These are phyloP conservation scores for Aspergillus sp. DNA, from an alignment of 2,329 filamentous ascomycete genomes.

Conservation along the genomic window DNA sequence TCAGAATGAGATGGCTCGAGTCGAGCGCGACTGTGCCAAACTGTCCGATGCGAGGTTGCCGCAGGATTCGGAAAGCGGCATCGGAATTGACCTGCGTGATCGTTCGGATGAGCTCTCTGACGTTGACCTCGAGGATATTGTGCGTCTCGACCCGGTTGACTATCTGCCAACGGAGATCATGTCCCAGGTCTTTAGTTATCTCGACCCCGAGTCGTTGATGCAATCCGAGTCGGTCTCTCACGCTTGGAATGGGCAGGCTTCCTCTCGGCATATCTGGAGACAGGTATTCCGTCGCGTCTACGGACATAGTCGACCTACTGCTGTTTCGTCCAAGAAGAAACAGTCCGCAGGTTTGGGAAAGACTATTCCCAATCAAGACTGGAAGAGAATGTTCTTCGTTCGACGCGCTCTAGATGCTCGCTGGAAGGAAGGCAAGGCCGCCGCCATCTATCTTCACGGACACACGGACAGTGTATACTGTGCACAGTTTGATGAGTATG, in stretches of 20 bases:
- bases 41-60: constrained; percentile 31
- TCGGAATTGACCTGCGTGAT: constrained; percentile 46
- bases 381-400: constrained; percentile 80
- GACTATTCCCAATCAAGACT: constrained; percentile 65
- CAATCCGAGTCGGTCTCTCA: constrained; percentile 57
- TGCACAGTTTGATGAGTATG: constrained; percentile 93
- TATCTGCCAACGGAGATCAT: constrained; percentile 60
- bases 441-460: constrained; percentile 84
- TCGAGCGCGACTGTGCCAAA: constrained; percentile 31
- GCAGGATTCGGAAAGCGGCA: constrained; percentile 50
- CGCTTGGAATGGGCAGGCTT: constrained; percentile 56
- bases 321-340: constrained; percentile 44
- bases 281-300: constrained; percentile 60
- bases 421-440: constrained; percentile 77
- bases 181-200: constrained; percentile 58
- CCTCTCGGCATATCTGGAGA: constrained; percentile 61
- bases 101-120: constrained; percentile 34
- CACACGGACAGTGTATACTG: constrained; percentile 97
- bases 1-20: constrained; percentile 46
- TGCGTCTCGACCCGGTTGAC: constrained; percentile 53
- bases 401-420: constrained; percentile 72
- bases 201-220: constrained; percentile 58
- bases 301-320: constrained; percentile 41
- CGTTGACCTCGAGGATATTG: constrained; percentile 31
- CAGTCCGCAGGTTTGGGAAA: constrained; percentile 56